Conservation (phyloP, 345 rosid species). For the Arabidopsis arenosa region DNA sequence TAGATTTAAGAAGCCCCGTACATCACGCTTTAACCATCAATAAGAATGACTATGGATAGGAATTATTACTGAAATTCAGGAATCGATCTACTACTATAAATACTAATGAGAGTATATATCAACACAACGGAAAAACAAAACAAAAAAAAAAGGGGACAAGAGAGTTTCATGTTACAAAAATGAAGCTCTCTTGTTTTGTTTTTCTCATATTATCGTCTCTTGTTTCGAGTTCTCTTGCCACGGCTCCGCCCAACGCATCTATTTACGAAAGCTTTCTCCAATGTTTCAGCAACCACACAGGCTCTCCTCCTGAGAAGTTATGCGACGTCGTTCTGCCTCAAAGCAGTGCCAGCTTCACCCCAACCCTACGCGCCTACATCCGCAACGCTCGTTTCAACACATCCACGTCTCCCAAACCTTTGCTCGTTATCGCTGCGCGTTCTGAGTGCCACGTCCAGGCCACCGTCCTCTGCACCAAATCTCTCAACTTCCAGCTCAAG, state of each 20-base stretch:
- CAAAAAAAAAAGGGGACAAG: not conserved
- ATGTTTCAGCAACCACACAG: conserved; percentile 30
- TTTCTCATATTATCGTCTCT: conserved; percentile 4
- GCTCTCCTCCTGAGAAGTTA: conserved; percentile 16
- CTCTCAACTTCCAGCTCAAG: conserved; percentile 41
- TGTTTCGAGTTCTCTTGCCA: not conserved
- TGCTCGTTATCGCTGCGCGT: conserved; percentile 39
- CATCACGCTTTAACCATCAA: not conserved
- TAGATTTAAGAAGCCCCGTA: not conserved
- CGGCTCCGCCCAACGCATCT: not conserved
- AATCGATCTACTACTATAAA: not conserved
- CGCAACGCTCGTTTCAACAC: conserved; percentile 47
- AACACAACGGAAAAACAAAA: not conserved
- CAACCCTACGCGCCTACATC: conserved; percentile 41
- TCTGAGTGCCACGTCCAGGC: conserved; percentile 46
- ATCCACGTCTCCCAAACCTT: conserved; percentile 48
- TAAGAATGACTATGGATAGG: not conserved
- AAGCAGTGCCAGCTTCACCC: conserved; percentile 36
- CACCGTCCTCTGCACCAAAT: conserved; percentile 43
- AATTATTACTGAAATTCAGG: not conserved
- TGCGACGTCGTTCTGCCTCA: conserved; percentile 30
- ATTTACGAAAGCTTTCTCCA: conserved; percentile 31
- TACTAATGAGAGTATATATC: not conserved
- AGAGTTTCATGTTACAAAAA: conserved; percentile 2
- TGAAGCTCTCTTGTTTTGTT: conserved; percentile 29